These are phyloP conservation scores for Anastatica hierochuntica DNA, from an alignment of 345 rosid species.

Conservation along the genomic window DNA sequence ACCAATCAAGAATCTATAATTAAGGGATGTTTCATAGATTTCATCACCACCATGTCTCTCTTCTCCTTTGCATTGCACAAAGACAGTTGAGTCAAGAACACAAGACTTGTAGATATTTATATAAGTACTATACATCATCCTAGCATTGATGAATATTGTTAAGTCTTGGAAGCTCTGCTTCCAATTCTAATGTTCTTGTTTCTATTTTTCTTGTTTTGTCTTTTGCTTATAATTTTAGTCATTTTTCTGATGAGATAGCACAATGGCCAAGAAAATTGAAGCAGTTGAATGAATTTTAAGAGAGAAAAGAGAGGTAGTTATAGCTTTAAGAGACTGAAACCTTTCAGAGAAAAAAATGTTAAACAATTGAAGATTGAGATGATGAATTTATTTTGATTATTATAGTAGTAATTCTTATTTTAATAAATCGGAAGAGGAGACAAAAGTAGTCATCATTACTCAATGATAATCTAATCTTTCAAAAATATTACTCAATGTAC, in stretches of 20 bases:
- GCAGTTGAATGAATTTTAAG: conserved; percentile 30
- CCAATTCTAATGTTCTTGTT: conserved; percentile 13
- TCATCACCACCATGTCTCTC: conserved; percentile 14
- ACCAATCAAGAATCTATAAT: not conserved
- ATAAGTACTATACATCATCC: not conserved
- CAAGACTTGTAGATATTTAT: too few relatives aligned
- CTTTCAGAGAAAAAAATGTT: conserved; percentile 32
- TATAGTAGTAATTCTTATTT: not conserved
- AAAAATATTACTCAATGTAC: conserved; percentile 32
- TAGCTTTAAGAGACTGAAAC: conserved; percentile 31
- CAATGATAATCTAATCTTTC: conserved; percentile 43
- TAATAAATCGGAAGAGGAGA: conserved; percentile 16
- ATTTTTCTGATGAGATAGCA: conserved; percentile 19
- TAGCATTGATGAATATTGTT: conserved; percentile 13
- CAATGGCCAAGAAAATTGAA: conserved; percentile 32
- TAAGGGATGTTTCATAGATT: conserved; percentile 18
- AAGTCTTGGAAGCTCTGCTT: not conserved
- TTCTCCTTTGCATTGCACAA: conserved; percentile 8
- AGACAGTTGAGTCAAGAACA: conserved; percentile 17
- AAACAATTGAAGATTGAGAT: conserved; percentile 19
- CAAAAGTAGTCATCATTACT: conserved; percentile 65
- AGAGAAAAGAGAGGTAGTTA: conserved; percentile 21
- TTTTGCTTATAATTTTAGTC: conserved; percentile 9
- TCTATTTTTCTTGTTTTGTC: conserved; percentile 22
- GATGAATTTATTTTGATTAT: conserved; percentile 2